Evolutionary conservation across 805 yeast species (phyloP), one percentile per base, ranked within the genome.

Genomic region (Saccharomycopsis sp.): DNA sequence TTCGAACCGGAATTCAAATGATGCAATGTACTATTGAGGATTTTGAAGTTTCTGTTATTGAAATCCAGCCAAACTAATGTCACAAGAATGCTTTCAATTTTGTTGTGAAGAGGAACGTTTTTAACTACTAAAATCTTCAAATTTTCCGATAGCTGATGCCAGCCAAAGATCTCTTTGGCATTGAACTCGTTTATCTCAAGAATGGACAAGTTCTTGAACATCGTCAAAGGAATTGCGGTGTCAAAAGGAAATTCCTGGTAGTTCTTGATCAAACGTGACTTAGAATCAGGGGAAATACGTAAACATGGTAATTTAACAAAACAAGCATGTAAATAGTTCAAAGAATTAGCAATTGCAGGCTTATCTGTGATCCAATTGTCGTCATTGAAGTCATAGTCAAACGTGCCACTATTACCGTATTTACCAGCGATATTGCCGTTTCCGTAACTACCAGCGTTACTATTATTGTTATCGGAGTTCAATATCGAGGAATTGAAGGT

Each of bases 231-330:
- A 7, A 85, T 84, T 2, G 86, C 78, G 2, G 88, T 83, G 65
- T 85, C 89, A 67, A 85, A 84, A 0, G 89, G 89, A 66, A 80
- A 84, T 66, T 84, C 89, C 65, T 84, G 87, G 67, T 83, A 85
- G 1, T 84, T 83, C 54, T 75, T 77, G 29, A 84, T 84, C 51
- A 81, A 71, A 62, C 75, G 78, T 17, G 85, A 79, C 61, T 82
- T 82, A 3, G 82, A 75, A 61, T 82, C 85, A 9, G 85, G 85
- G 12, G 84, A 79, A 57, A 84, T 67, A 41, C 86, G 71, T 55
- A 84, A 73, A 66, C 88, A 83, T 0, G 89, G 89, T 25, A 84
- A 72, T 62, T 84, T 84, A 2, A 87, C 80, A 68, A 84, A 85
- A 2, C 86, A 83, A 17, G 84, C 78, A 66, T 82, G 81, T 29